phyloP scores from a whole-genome alignment of 2,329 filamentous ascomycete genomes.

The Aureobasidium sp. region DNA sequence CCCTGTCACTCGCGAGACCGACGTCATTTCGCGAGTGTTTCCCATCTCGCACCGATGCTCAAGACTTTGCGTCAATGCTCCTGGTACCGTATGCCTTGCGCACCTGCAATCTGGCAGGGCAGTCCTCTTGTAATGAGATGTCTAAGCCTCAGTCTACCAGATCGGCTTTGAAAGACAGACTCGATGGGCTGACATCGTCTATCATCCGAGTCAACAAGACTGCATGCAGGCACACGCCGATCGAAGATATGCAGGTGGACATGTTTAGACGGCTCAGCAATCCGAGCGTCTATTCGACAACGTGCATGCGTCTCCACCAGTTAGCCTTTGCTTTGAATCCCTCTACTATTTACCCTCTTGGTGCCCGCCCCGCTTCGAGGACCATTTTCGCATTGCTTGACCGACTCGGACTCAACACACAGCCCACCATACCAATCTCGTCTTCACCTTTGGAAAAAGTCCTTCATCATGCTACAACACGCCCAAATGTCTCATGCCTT shows the following conservation, averaged over 20 bases:
- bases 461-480: slow-evolving; percentile 5
- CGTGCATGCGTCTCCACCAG: slow-evolving; percentile 7
- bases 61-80: neutral
- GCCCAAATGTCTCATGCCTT: slow-evolving; percentile 3
- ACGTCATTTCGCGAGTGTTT: neutral
- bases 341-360: neutral
- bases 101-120: neutral
- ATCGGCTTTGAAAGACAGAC: neutral
- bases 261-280: slow-evolving; percentile 1
- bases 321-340: neutral
- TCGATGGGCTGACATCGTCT: neutral
- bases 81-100: neutral
- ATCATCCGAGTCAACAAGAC: neutral
- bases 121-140: neutral
- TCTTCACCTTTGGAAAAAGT: neutral
- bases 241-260: slow-evolving; percentile 6
- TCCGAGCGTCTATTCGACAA: slow-evolving; percentile 8
- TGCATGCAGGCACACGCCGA: slow-evolving; percentile 2
- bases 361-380: neutral
- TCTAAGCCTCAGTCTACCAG: neutral
- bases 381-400: neutral
- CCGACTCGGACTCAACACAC: neutral
- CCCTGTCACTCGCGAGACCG: neutral
- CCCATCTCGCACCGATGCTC: slow-evolving; percentile 1
- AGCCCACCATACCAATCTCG: neutral